Evolutionary conservation across 2,329 filamentous ascomycete genomes (phyloP), one percentile per base, ranked within the genome.

Genomic region (Penicillium hordei): DNA sequence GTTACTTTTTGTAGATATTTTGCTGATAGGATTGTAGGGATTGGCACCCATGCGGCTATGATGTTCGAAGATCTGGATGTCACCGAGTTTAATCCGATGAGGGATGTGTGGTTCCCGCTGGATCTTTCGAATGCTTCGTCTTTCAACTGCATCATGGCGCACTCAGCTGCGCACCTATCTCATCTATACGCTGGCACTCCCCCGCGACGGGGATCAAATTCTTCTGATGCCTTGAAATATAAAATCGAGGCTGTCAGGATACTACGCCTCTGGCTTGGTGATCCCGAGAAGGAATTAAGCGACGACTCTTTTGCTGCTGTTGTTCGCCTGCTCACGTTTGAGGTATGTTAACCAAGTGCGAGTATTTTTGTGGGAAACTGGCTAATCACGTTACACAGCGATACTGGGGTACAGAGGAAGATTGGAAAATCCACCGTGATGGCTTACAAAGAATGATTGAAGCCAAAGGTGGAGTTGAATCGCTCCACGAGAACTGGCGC

Each of bases 141-240:
- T 0, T 77, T 77, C 60, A 76, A 77, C 40, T 70, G 69, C 19
- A 71, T 76, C 40, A 76, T 78, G 73, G 75, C 76, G 0, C 76
- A 78, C 54, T 72, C 76, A 2, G 75, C 76, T 1, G 74, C 75
- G 0, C 76, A 78, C 46, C 57, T 77, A 1, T 67, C 72, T 34
- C 66, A 73, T 4, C 66, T 75, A 52, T 71, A 75, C 25, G 69
- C 68, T 0, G 66, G 68, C 0, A 62, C 52, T 8, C 54, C 60
- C 5, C 71, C 70, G 1, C 60, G 55, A 15, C 64, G 69, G 39
- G 73, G 60, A 17, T 64, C 65, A 12, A 57, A 40, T 3, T 67
- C 66, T 17, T 43, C 56, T 10, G 66, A 66, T 50, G 63, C 64
- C 27, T 48, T 68, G 39, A 65, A 63, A 39, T 76, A 70, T 57